phyloP scores from a whole-genome alignment of 2,329 filamentous ascomycete genomes.

The Microsporum audouinii region DNA sequence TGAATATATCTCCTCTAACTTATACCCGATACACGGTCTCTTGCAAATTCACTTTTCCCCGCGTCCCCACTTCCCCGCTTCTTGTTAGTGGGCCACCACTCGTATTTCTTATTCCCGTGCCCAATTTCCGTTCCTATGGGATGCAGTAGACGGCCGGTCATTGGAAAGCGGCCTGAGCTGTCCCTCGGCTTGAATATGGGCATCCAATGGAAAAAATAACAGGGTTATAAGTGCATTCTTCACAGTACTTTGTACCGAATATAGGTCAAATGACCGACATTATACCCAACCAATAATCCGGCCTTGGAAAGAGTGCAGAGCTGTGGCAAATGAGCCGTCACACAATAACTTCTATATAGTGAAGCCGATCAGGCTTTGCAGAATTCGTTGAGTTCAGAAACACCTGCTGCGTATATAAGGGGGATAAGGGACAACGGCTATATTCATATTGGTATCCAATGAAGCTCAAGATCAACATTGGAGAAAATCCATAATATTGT shows the following conservation, averaged over 20 bases:
- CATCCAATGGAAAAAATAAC: background rate
- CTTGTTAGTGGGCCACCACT: background rate
- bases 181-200: background rate
- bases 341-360: background rate
- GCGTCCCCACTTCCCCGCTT: background rate
- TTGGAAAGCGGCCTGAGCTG: background rate
- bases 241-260: background rate
- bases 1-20: background rate
- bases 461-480: background rate
- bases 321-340: background rate
- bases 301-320: background rate
- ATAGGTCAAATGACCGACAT: background rate
- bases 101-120: background rate
- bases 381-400: background rate
- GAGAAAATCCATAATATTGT: too few relatives aligned
- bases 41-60: background rate
- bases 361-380: background rate
- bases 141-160: background rate
- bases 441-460: background rate
- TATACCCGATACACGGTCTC: too few relatives aligned
- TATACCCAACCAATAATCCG: background rate
- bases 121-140: background rate
- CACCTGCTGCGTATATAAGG: background rate
- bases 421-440: background rate
- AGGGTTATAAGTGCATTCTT: background rate